A percentile compares a stretch with the other conserved stretches of the same genome.
phyloP scores from a whole-genome alignment of 2,329 filamentous ascomycete genomes.

The Coniochaeta prunicola region DNA sequence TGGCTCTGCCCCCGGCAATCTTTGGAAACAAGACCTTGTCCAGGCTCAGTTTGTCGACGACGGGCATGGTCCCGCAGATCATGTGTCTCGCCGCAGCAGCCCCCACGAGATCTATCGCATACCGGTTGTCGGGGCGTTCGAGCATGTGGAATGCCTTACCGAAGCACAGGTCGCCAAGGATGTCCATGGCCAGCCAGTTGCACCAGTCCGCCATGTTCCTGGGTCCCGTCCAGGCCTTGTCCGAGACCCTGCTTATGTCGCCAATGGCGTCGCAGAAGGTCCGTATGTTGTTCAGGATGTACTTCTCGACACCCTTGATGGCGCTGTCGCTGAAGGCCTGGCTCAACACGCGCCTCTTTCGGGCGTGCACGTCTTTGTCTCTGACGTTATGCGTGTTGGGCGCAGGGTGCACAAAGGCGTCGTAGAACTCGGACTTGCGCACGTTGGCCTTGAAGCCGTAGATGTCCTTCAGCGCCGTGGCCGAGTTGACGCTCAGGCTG shows the following conservation, averaged over 20 bases:
- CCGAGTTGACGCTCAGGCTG: slow-evolving; percentile 69
- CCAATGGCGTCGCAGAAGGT: slow-evolving; percentile 56
- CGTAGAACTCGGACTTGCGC: slow-evolving; percentile 65
- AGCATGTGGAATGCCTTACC: slow-evolving; percentile 58
- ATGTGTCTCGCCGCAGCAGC: slow-evolving; percentile 62
- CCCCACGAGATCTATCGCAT: slow-evolving; percentile 60
- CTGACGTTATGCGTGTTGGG: slow-evolving; percentile 68
- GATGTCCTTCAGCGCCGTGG: slow-evolving; percentile 58
- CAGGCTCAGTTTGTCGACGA: slow-evolving; percentile 57
- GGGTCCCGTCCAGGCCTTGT: slow-evolving; percentile 50
- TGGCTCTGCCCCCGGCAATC: slow-evolving; percentile 58
- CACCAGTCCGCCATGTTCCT: slow-evolving; percentile 59
- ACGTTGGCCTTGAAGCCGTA: slow-evolving; percentile 59
- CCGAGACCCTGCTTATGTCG: slow-evolving; percentile 24
- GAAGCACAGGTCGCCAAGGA: slow-evolving; percentile 53
- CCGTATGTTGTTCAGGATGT: slow-evolving; percentile 59
- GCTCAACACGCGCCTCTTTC: slow-evolving; percentile 64
- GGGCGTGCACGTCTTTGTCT: slow-evolving; percentile 60
- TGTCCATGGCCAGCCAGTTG: slow-evolving; percentile 56
- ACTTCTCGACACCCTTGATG: slow-evolving; percentile 60
- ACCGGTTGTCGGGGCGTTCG: slow-evolving; percentile 52
- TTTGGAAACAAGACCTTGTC: slow-evolving; percentile 62
- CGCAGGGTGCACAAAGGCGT: slow-evolving; percentile 63
- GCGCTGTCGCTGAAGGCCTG: slow-evolving; percentile 63
- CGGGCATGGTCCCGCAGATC: slow-evolving; percentile 65